phyloP scores from a whole-genome alignment of 176 grass and related monocot species.

The Tillandsia leiboldiana region DNA sequence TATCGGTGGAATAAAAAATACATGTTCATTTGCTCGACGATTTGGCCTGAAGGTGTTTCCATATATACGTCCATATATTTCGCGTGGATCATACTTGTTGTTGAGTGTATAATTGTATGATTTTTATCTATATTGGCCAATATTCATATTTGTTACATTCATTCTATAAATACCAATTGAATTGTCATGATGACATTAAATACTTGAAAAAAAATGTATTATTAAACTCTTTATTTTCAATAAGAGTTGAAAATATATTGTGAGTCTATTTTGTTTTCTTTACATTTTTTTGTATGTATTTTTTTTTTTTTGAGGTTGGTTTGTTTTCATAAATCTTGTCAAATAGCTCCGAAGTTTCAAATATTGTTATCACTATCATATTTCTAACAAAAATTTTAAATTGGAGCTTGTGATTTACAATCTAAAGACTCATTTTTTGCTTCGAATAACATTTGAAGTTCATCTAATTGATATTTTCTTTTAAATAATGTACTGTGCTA shows the following conservation, averaged over 20 bases:
- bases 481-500: too few species aligned
- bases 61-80: not conserved
- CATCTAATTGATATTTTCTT: too few species aligned
- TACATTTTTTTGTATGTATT: too few species aligned
- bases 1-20: not conserved
- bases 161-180: conserved; percentile 26
- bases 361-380: too few species aligned
- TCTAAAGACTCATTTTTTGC: too few species aligned
- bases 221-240: conserved; percentile 19
- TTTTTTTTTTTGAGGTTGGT: too few species aligned
- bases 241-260: conserved; percentile 37
- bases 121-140: conserved; percentile 16
- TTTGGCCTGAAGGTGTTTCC: conserved; percentile 17
- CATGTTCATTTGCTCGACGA: not conserved
- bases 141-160: conserved; percentile 22
- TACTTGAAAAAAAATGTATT: not conserved
- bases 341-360: too few species aligned
- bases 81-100: not conserved
- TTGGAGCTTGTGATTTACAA: too few species aligned
- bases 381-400: too few species aligned
- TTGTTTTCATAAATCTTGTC: too few species aligned
- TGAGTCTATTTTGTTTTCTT: conserved; percentile 5
- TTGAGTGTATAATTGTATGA: not conserved
- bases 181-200: conserved; percentile 22
- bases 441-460: too few species aligned